phyloP scores from a whole-genome alignment of 2,329 filamentous ascomycete species.

The Huntiella bhutanensis region DNA sequence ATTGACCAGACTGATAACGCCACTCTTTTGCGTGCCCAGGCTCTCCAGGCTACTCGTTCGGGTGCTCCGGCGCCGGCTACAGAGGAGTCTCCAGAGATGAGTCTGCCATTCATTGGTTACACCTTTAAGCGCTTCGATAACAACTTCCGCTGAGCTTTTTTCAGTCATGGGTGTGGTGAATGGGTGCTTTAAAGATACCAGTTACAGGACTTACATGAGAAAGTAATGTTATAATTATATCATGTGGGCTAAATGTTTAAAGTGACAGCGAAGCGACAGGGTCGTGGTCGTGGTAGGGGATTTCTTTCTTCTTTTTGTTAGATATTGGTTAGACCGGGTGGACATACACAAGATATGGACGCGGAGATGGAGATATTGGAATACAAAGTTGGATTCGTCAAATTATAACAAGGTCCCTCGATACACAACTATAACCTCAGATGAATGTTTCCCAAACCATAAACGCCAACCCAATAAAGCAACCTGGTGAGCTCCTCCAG shows the following conservation, averaged over 20 bases:
- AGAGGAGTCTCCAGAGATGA: slow-evolving; percentile 69
- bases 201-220: no score
- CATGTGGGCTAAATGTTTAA: no score
- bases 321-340: no score
- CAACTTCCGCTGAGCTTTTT: slow-evolving; percentile 34
- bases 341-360: no score
- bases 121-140: slow-evolving; percentile 88
- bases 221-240: no score
- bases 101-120: slow-evolving; percentile 80
- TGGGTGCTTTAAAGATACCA: no score
- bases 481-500: neutral
- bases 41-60: slow-evolving; percentile 44
- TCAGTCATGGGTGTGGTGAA: slow-evolving; percentile 11
- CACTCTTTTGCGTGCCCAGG: slow-evolving; percentile 68
- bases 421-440: neutral
- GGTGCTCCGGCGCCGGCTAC: slow-evolving; percentile 16
- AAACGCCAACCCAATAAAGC: neutral
- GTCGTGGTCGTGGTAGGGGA: no score
- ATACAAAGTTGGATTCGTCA: no score
- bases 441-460: neutral
- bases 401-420: no score
- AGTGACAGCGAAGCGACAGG: no score
- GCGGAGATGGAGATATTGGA: no score
- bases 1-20: slow-evolving; percentile 93
- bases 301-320: no score